A percentile compares a stretch with the other conserved stretches of the same genome.
These are phyloP conservation scores for Oryza punctata DNA, from an alignment of 176 grass and related monocot genomes.

Conservation along the genomic window DNA sequence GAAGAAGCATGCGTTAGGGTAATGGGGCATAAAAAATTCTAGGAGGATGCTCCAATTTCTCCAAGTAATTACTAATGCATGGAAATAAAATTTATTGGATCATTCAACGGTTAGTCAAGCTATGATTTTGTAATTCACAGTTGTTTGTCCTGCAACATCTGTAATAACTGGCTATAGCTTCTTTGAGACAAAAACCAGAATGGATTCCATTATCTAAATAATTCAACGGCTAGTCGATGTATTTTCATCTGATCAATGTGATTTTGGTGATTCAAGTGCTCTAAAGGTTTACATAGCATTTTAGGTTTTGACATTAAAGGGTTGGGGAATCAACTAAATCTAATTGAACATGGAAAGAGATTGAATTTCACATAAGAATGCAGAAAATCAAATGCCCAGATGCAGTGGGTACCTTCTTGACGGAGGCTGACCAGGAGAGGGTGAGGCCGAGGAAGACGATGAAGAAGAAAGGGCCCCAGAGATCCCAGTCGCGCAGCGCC, in stretches of 20 bases:
- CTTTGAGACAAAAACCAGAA: too few species aligned
- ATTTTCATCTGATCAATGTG: neutral
- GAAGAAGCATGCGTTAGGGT: neutral
- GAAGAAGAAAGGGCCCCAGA: slow-evolving; percentile 99
- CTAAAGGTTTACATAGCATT: neutral
- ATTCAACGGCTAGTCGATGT: neutral
- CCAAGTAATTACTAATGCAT: neutral
- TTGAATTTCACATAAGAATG: neutral
- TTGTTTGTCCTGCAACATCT: too few species aligned
- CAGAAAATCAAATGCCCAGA: neutral
- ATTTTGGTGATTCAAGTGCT: neutral
- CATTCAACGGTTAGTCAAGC: neutral
- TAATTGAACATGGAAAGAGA: neutral
- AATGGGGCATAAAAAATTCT: neutral
- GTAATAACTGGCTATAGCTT: too few species aligned
- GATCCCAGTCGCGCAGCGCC: slow-evolving; percentile 92
- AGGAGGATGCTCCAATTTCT: neutral
- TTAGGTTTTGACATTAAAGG: neutral
- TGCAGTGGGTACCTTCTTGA: slow-evolving; percentile 61
- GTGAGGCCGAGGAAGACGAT: slow-evolving; percentile 83
- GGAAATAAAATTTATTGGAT: neutral
- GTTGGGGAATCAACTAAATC: neutral
- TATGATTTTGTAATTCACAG: too few species aligned
- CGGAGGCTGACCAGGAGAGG: slow-evolving; percentile 87
- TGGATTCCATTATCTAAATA: too few species aligned